Conservation (phyloP, 2,329 filamentous ascomycete species). For the Colletotrichum lindemuthianum region DNA sequence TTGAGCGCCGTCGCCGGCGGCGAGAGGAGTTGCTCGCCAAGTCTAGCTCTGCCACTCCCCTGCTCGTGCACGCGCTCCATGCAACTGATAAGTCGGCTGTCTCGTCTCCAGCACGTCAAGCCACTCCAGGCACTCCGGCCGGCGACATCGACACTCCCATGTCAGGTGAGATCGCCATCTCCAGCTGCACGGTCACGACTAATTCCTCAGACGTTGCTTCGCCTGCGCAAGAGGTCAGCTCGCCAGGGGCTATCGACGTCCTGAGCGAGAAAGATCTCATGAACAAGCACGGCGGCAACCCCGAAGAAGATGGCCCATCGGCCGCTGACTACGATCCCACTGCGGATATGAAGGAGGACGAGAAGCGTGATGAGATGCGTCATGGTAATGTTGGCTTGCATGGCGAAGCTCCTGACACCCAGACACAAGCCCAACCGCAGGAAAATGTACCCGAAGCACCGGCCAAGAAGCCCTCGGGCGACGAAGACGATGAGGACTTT, state of each 20-base stretch:
- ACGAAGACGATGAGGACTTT: constrained; percentile 76
- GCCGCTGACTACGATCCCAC: constrained; percentile 93
- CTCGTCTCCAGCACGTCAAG: constrained; percentile 62
- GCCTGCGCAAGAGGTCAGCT: constrained; percentile 60
- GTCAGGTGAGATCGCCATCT: constrained; percentile 53
- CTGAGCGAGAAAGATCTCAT: constrained; percentile 74
- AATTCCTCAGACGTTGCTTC: constrained; percentile 50
- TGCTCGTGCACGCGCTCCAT: constrained; percentile 79
- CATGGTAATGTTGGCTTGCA: constrained; percentile 65
- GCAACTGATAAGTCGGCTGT: constrained; percentile 66
- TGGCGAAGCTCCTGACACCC: constrained; percentile 48
- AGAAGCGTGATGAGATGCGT: constrained; percentile 73
- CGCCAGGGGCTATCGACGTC: constrained; percentile 70
- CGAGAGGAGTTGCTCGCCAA: constrained; percentile 88
- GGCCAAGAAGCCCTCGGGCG: constrained; percentile 50
- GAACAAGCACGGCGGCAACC: constrained; percentile 62
- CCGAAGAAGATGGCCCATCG: constrained; percentile 78
- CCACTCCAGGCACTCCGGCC: constrained; percentile 48
- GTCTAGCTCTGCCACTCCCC: constrained; percentile 77
- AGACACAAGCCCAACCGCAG: constrained; percentile 43
- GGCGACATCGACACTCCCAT: constrained; percentile 54
- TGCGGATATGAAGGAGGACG: constrained; percentile 87
- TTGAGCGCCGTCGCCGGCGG: constrained; percentile 85
- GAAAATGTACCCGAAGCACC: constrained; percentile 43
- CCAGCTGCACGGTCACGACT: constrained; percentile 34